Conservation (phyloP, 345 rosid genomes). For the Citrus trifoliata region DNA sequence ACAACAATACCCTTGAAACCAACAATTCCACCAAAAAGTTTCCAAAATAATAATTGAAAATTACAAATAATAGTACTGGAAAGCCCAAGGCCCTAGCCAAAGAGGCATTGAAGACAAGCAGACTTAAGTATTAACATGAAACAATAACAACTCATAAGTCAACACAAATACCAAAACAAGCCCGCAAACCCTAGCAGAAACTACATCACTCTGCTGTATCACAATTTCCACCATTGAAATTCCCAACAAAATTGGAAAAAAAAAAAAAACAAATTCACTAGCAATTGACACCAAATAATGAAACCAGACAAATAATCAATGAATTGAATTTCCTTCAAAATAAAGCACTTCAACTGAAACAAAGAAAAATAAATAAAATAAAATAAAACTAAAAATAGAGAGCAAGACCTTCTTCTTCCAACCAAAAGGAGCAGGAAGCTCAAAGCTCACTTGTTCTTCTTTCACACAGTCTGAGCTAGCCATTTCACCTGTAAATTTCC, state of each 20-base stretch:
- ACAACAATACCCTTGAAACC: neutral
- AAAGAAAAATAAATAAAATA: neutral
- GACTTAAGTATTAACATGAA: neutral
- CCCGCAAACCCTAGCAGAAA: neutral
- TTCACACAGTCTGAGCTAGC: constrained; percentile 12
- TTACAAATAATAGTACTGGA: neutral
- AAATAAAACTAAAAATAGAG: neutral
- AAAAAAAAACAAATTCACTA: neutral
- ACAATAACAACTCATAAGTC: neutral
- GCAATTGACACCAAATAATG: neutral
- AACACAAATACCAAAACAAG: neutral
- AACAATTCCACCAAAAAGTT: neutral
- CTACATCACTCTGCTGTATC: neutral
- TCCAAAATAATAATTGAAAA: neutral
- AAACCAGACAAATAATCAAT: neutral
- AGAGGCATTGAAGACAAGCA: neutral
- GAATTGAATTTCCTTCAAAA: neutral
- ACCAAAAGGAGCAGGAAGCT: constrained; percentile 39
- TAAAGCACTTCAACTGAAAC: neutral
- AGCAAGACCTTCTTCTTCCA: constrained; percentile 32
- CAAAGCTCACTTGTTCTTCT: constrained; percentile 9
- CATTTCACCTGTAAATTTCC: constrained; percentile 24
- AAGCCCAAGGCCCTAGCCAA: neutral
- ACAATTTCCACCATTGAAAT: neutral
- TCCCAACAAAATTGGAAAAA: neutral